Evolutionary conservation across 371 early-diverging fungal genomes (phyloP), one percentile per base, ranked within the genome.

Genomic region (Zychaea mexicana): DNA sequence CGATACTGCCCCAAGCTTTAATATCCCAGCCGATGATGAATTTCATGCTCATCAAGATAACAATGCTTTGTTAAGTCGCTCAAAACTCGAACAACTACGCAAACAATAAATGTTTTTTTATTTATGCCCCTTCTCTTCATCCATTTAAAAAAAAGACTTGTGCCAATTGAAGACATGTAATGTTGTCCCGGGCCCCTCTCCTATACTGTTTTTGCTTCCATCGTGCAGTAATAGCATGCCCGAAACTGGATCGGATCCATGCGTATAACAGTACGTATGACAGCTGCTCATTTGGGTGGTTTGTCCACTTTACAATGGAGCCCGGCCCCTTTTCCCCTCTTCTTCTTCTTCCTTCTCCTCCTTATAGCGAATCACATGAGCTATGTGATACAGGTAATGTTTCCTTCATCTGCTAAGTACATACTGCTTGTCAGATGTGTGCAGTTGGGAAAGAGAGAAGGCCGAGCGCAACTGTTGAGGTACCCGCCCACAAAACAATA

Each of bases 21-120:
- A 59, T 52, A 68, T 68, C 33, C 69, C 69, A 24, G 69, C 69
- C 38, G 69, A 68, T 38, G 64, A 68, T 38, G 67, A 67, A 10
- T 67, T 59, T 53, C 57, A 58, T 58, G 28, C 33, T 33, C 45
- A 52, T 60, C 55, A 64, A 28, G 58, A 64, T 22, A 33, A 58
- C 42, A 49, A 49, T 49, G 49, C 49, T 1, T 49, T 49, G n/a
- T 49, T 49, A 49, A 49, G 49, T 22, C 49, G 49, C n/a, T 49
- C 49, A 19, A 49, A 49, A 49, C 49, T 49, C 13, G 49, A 49
- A 49, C 24, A 22, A 24, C 21, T 49, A 9, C 49, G 24, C n/a
- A 10, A 49, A 46, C 46, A 46, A 46, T 46, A 46, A 46, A 46
- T 46, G n/a, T 15, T 24, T 17, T 22, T 17, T 49, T 49, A 17